Percentiles rank a stretch among this genome's conserved stretches.
Evolutionary conservation across 2,329 filamentous ascomycete genomes (phyloP).

Genomic region (Pseudocercospora fuligena): DNA sequence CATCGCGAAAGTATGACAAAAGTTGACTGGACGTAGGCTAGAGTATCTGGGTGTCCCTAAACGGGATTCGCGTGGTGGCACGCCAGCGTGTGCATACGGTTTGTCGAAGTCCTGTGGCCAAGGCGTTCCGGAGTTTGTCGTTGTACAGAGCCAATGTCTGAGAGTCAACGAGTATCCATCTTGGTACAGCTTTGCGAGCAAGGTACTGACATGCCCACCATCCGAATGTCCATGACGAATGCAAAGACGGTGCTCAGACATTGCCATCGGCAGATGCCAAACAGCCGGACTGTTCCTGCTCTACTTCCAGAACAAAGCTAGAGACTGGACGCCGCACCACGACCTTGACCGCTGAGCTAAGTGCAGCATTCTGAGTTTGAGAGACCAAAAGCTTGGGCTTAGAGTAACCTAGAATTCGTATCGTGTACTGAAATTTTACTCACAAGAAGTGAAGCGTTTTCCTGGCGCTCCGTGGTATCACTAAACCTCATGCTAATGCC

Average conservation of each 20-base stretch:
- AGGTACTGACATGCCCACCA: too few species aligned
- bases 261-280: neutral
- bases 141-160: neutral
- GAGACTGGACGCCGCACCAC: too few species aligned
- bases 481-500: conserved; percentile 16
- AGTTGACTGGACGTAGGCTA: too few species aligned
- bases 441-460: neutral
- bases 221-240: too few species aligned
- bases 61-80: neutral
- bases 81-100: neutral
- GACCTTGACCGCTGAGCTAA: neutral
- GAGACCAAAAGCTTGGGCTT: neutral
- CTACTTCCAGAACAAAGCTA: neutral
- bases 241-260: neutral
- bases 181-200: neutral
- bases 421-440: neutral
- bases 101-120: neutral
- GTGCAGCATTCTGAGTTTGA: neutral
- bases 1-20: neutral
- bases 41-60: neutral
- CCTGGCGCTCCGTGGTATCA: conserved; percentile 25
- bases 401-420: neutral
- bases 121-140: neutral
- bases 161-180: neutral
- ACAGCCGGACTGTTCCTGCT: neutral